Evolutionary conservation across 1,139 yeast genomes (phyloP).

Genomic region (Yarrowia galli): DNA sequence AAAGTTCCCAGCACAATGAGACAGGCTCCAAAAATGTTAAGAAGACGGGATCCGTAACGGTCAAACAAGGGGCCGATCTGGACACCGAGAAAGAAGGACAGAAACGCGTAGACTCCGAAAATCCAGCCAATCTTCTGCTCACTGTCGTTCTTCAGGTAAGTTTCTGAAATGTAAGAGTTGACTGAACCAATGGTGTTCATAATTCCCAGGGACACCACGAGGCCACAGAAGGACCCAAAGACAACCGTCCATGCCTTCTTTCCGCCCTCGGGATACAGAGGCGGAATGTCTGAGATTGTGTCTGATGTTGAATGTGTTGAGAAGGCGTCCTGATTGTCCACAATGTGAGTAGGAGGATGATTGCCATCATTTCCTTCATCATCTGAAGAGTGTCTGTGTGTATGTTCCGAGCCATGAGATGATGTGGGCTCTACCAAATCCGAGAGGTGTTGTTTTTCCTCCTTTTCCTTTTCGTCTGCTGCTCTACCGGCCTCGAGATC

Average conservation of each 20-base stretch:
- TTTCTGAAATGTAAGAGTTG: slow-evolving; percentile 61
- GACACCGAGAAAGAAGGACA: slow-evolving; percentile 65
- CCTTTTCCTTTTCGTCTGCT: background rate
- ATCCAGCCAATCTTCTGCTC: slow-evolving; percentile 67
- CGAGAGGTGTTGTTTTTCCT: background rate
- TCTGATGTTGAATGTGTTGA: background rate
- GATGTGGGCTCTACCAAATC: background rate
- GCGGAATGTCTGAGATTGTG: slow-evolving; percentile 26
- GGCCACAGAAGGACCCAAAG: slow-evolving; percentile 65
- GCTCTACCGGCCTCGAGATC: slow-evolving; percentile 4
- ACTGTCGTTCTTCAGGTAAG: slow-evolving; percentile 55
- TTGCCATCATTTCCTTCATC: background rate
- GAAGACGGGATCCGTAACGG: slow-evolving; percentile 48
- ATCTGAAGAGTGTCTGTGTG: background rate
- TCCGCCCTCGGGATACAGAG: slow-evolving; percentile 66
- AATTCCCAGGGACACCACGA: slow-evolving; percentile 66
- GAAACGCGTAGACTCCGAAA: slow-evolving; percentile 63
- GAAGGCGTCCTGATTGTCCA: background rate
- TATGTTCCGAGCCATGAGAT: background rate
- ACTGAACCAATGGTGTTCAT: slow-evolving; percentile 66
- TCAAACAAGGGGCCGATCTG: slow-evolving; percentile 71
- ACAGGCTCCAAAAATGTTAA: slow-evolving; percentile 56
- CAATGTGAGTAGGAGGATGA: background rate
- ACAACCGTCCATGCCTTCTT: slow-evolving; percentile 63
- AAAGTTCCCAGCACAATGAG: slow-evolving; percentile 60